Conservation (phyloP, 176 grass and related monocot species). For the Hyparrhenia diplandra region DNA sequence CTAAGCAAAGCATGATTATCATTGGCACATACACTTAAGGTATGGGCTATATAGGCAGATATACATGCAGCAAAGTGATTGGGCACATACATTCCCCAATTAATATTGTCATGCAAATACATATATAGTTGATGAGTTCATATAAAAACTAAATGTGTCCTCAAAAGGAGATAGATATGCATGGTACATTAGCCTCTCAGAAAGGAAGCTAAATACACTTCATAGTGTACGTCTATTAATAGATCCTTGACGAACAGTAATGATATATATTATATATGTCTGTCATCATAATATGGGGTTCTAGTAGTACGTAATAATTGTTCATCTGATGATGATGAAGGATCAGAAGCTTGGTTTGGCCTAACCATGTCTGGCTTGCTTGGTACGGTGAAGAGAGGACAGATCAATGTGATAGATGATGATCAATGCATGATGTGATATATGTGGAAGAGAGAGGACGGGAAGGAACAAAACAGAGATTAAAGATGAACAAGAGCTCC, state of each 20-base stretch:
- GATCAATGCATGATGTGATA: neutral
- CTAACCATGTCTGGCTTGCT: constrained; percentile 24
- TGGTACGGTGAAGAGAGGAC: neutral
- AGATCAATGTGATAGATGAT: neutral
- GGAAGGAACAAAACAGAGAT: neutral
- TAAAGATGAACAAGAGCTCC: neutral
- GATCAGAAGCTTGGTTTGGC: neutral
- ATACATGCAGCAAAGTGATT: no score
- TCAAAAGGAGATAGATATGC: neutral
- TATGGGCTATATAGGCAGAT: neutral
- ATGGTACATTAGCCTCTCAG: constrained; percentile 13
- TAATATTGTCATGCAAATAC: neutral
- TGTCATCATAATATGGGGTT: neutral
- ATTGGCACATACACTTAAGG: no score
- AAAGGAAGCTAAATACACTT: constrained; percentile 4
- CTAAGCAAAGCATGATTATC: no score
- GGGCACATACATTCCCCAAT: neutral
- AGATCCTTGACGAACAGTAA: neutral
- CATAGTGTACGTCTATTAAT: constrained; percentile 16
- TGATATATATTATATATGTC: neutral
- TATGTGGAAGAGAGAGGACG: neutral
- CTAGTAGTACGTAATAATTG: neutral
- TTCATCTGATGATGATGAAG: neutral
- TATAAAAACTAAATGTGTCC: no score
- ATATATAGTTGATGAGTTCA: neutral